These are phyloP conservation scores for Diospyros kaki DNA, from an alignment of 148 eudicot genomes.

Conservation along the genomic window DNA sequence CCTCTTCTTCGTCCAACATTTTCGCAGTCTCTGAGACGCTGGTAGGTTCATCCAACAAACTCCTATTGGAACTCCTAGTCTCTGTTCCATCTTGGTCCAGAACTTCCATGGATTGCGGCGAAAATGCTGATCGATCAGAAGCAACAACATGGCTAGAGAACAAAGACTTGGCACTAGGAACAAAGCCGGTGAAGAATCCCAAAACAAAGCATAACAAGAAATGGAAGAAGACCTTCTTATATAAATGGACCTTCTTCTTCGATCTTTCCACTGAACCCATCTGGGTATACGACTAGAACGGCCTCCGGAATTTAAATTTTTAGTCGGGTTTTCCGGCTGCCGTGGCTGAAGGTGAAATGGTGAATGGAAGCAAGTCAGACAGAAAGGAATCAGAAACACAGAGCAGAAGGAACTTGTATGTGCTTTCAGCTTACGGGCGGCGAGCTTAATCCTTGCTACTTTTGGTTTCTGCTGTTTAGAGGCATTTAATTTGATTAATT, in stretches of 20 bases:
- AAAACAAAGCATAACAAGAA: constrained; percentile 69
- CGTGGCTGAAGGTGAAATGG: background rate
- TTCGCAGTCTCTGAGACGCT: background rate
- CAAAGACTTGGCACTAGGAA: constrained; percentile 50
- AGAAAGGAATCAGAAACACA: constrained; percentile 5
- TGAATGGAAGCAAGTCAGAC: background rate
- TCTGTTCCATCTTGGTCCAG: constrained; percentile 6
- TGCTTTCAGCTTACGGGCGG: constrained; percentile 20
- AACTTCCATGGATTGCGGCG: constrained; percentile 33
- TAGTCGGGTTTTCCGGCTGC: background rate
- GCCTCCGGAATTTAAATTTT: background rate
- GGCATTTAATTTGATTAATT: background rate
- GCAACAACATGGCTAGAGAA: constrained; percentile 12
- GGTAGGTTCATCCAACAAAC: constrained; percentile 10
- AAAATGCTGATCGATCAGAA: constrained; percentile 23
- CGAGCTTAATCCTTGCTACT: background rate
- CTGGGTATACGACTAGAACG: background rate
- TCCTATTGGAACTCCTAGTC: constrained; percentile 22
- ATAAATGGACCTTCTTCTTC: constrained; percentile 49
- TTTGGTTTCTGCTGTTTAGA: constrained; percentile 18
- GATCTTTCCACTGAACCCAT: constrained; percentile 64
- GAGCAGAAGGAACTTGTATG: background rate
- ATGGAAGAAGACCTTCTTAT: constrained; percentile 71
- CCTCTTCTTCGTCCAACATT: constrained; percentile 1
- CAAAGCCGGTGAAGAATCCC: constrained; percentile 86